These are phyloP conservation scores for Auricularia cornea DNA, from an alignment of 768 basidiomycete species.

Conservation along the genomic window DNA sequence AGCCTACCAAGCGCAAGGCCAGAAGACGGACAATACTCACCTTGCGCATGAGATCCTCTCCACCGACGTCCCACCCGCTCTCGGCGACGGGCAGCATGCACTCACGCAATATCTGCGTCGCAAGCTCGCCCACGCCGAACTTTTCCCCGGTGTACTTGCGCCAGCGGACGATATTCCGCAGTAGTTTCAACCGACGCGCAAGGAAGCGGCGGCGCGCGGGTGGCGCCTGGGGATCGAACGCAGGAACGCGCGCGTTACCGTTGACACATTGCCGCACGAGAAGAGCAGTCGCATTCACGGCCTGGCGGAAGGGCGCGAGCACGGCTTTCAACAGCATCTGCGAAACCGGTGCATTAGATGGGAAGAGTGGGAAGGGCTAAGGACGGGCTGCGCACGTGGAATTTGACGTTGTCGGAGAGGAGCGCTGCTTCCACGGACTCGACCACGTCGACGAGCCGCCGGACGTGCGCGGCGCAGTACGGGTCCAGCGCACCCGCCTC, in stretches of 20 bases:
- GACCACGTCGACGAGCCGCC: constrained; percentile 58
- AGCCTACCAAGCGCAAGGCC: neutral
- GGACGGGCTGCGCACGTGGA: constrained; percentile 33
- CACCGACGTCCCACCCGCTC: constrained; percentile 83
- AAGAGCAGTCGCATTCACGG: constrained; percentile 20
- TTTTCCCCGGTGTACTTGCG: constrained; percentile 59
- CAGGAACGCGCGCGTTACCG: constrained; percentile 17
- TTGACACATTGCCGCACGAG: neutral
- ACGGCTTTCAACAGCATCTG: constrained; percentile 50
- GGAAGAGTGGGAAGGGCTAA: constrained; percentile 2
- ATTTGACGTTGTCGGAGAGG: constrained; percentile 39
- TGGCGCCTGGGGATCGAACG: constrained; percentile 71
- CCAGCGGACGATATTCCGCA: constrained; percentile 69
- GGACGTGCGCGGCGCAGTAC: constrained; percentile 58
- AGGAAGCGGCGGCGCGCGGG: constrained; percentile 66
- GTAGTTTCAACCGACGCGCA: constrained; percentile 56
- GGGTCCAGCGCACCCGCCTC: constrained; percentile 76
- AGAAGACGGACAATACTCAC: constrained; percentile 15
- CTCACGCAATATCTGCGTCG: constrained; percentile 46
- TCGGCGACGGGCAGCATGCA: constrained; percentile 59
- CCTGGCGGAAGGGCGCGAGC: constrained; percentile 40
- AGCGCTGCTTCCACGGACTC: constrained; percentile 77
- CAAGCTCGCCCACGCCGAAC: constrained; percentile 47
- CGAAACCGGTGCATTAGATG: constrained; percentile 4
- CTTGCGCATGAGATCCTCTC: constrained; percentile 52